Conservation (phyloP, 495 filamentous ascomycete genomes). For the Jackrogersella minutella region DNA sequence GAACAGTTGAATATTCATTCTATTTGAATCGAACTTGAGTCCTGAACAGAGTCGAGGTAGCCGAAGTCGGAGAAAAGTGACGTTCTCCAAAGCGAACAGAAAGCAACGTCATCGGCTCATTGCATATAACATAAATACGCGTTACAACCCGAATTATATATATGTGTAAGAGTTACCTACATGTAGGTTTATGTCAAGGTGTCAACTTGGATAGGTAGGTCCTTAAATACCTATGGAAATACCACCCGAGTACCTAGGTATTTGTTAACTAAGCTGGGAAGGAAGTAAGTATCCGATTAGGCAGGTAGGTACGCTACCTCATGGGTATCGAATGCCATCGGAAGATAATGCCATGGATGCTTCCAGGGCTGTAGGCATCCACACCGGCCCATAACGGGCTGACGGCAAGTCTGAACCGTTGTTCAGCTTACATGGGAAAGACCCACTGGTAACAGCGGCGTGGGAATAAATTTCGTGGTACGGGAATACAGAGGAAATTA, state of each 20-base stretch:
- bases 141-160: neutral
- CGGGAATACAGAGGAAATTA: no score
- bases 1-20: neutral
- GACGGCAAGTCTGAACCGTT: neutral
- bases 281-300: no score
- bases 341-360: neutral
- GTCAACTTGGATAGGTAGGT: no score
- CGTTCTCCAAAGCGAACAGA: slow-evolving; percentile 7
- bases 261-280: no score
- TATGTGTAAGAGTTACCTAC: neutral
- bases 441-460: no score
- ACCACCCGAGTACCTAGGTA: no score
- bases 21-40: neutral
- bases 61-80: neutral
- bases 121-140: neutral
- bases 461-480: no score
- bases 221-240: no score
- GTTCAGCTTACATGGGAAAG: neutral
- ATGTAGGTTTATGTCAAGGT: no score
- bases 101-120: slow-evolving; percentile 18
- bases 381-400: neutral
- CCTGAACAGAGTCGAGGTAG: neutral
- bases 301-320: neutral
- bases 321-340: neutral
- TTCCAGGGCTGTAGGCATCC: neutral